phyloP scores from a whole-genome alignment of 768 basidiomycete species.

The Lactarius deliciosus region DNA sequence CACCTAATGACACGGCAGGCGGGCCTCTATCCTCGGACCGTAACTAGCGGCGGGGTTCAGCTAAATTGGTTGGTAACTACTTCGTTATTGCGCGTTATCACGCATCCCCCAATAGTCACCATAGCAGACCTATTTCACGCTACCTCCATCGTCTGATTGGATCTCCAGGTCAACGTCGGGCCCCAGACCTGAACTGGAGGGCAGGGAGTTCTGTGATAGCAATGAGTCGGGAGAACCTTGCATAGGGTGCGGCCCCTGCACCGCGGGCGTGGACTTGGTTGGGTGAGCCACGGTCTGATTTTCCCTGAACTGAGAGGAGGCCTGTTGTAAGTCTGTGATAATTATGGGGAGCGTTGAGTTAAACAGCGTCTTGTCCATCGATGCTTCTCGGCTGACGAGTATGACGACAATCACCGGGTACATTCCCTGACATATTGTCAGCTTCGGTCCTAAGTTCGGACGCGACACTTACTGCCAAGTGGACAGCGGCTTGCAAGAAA shows the following conservation, averaged over 20 bases:
- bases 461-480: background rate
- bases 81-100: too few relatives aligned
- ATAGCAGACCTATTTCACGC: background rate
- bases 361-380: conserved; percentile 6
- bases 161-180: background rate
- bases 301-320: background rate
- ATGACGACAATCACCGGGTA: background rate
- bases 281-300: background rate
- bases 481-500: background rate
- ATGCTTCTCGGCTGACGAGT: background rate
- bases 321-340: background rate
- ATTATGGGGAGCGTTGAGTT: background rate
- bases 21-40: background rate
- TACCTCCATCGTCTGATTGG: too few relatives aligned
- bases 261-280: background rate
- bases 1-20: background rate
- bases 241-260: background rate
- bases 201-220: background rate
- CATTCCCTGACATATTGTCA: background rate
- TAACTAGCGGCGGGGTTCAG: background rate
- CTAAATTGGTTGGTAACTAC: too few relatives aligned
- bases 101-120: background rate
- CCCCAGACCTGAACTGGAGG: background rate
- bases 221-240: background rate
- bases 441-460: background rate